Evolutionary conservation across 495 filamentous ascomycete species (phyloP), one percentile per base, ranked within the genome.

Genomic region (Annulohypoxylon nitens): DNA sequence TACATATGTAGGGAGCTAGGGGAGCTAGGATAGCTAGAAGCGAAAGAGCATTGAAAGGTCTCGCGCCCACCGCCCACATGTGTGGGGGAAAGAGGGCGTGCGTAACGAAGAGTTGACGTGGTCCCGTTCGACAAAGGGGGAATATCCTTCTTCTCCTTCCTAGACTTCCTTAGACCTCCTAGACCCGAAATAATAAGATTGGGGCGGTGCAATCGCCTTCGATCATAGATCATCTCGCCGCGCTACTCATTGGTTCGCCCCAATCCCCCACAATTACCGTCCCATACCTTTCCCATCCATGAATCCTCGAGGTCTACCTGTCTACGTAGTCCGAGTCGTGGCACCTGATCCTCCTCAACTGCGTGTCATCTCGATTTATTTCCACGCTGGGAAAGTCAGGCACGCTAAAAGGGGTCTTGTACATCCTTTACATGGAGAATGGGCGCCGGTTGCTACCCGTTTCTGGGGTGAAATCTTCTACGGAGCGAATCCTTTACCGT

Each of bases 271-370:
- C 64, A 61, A 18, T 34, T 45, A 48, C 43, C 43, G 48, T 55
- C 65, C 67, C 60, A 55, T 34, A 18, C 18, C 16, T 36, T 59
- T 47, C 25, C 48, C 48, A 54, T 30, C 30, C 30, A 30, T 30
- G 30, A 30, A 30, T 30, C 30, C 30, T 3, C 30, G 14, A 54
- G 12, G 2, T 8, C 3, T 30, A 4, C 23, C 36, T 30, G 54
- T 34, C 48, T 71, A 67, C 59, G 70, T 73, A 63, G 39, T 61
- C 64, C 64, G 65, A 70, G 47, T 73, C 72, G 67, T 75, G 70
- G 75, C 77, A 79, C 77, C 77, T 79, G 77, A 79, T 76, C 77
- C 68, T 77, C 50, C 23, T 74, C 69, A 68, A 79, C 77, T 79
- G 77, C 77, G 77, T 79, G 77, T 79, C 75, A 79, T 79, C 70